Conservation (phyloP, 2,329 filamentous ascomycete genomes). For the Colletotrichum lupini region DNA sequence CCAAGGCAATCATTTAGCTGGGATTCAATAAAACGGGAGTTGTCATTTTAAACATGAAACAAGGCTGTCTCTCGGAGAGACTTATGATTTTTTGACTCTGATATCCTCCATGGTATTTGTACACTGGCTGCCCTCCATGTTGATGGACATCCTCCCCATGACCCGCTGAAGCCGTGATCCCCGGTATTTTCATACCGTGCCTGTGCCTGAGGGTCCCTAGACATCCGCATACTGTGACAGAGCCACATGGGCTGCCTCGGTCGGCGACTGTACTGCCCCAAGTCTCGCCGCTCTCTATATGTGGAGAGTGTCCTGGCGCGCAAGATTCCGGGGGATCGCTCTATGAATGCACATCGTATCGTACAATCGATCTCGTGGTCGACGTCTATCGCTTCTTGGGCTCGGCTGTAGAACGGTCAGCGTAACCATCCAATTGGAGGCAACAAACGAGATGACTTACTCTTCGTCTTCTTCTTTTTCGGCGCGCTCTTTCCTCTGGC, state of each 20-base stretch:
- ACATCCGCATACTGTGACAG: background rate
- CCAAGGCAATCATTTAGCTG: background rate
- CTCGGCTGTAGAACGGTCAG: conserved; percentile 51
- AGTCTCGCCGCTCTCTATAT: background rate
- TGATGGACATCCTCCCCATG: background rate
- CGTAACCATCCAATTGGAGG: conserved; percentile 25
- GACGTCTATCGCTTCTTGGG: conserved; percentile 50
- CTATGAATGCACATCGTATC: conserved; percentile 22
- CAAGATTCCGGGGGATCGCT: background rate
- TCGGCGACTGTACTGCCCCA: background rate
- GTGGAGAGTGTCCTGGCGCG: background rate
- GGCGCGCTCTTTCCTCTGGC: conserved; percentile 87
- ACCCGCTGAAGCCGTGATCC: background rate
- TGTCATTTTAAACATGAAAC: background rate
- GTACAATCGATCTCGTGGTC: conserved; percentile 11
- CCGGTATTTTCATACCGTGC: too few species aligned
- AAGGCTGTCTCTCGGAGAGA: background rate
- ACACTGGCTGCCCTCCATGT: conserved; percentile 5
- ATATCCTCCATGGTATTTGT: conserved; percentile 9
- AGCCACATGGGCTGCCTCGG: background rate
- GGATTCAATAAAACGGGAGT: background rate
- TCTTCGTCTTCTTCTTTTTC: conserved; percentile 81
- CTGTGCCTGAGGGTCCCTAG: background rate
- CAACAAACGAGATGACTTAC: background rate
- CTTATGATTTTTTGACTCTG: background rate